These are phyloP conservation scores for Hyaloscypha finlandica DNA, from an alignment of 495 filamentous ascomycete genomes.

Conservation along the genomic window DNA sequence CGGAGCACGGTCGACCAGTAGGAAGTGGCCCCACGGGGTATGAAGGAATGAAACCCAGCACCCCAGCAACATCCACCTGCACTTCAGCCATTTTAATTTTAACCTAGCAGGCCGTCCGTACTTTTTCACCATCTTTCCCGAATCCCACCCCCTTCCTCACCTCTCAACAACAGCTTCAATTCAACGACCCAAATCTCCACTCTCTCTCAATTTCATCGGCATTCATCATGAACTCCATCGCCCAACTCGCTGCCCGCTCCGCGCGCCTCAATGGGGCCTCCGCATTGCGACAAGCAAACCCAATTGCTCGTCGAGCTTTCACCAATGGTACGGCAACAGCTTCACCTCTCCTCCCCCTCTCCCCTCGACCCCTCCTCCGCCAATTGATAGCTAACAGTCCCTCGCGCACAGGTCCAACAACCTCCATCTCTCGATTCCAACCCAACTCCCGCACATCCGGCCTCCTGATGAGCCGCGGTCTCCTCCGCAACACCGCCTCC, in stretches of 20 bases:
- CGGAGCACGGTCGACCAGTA: background rate
- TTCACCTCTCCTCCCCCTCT: slow-evolving; percentile 3
- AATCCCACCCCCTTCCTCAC: background rate
- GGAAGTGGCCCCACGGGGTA: background rate
- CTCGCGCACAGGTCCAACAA: slow-evolving; percentile 11
- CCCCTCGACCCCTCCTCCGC: background rate
- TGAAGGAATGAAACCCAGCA: background rate
- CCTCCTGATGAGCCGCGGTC: slow-evolving; percentile 20
- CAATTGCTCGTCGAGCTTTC: slow-evolving; percentile 29
- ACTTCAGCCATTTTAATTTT: background rate
- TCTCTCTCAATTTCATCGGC: slow-evolving; percentile 16
- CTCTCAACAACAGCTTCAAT: background rate
- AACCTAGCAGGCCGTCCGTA: background rate
- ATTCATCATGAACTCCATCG: slow-evolving; percentile 27
- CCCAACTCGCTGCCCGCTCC: slow-evolving; percentile 22
- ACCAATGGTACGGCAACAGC: slow-evolving; percentile 19
- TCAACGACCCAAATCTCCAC: background rate
- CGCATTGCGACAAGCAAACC: slow-evolving; percentile 21
- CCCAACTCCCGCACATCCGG: slow-evolving; percentile 15
- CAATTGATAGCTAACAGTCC: background rate
- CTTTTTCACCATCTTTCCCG: background rate
- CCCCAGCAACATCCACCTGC: background rate
- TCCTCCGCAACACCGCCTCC: slow-evolving; percentile 24
- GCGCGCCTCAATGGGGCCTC: slow-evolving; percentile 28
- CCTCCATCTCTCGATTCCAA: slow-evolving; percentile 28